Base-by-base conservation (phyloP, 2,329 filamentous ascomycete genomes). In the Aotearoamyces nothofagi region DNA sequence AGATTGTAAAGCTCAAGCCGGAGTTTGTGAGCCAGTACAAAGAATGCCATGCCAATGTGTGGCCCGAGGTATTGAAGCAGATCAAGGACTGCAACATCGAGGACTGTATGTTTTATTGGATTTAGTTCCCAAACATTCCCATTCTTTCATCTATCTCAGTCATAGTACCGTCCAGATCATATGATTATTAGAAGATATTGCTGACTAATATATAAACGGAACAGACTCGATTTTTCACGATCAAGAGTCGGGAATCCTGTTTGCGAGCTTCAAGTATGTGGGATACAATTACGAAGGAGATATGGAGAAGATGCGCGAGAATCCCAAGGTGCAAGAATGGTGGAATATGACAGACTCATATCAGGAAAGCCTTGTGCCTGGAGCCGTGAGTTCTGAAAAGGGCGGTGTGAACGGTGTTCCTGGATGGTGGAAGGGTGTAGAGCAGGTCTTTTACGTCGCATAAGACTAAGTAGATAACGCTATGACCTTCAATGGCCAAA, bases 301-400 rank as follows among this genome's bases (percentile, higher is more conserved):
- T 45, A 86, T 87, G 81, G 64, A 69, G 50, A 63, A 60, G 36
- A 84, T 86, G 78, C 61, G 64, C 1, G 69, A 69, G 33, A 82
- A 84, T 41, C 64, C 69, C 1, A 75, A 74, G 45, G 76, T 86
- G 17, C 64, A 69, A 31, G 72, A 78, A 50, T 87, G 80, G 81
- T 87, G 79, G 79, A 58, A 57, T 33, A 76, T 86, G 71, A 86
- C 80, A 27, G 80, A 87, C 50, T 59, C 60, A 9, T 81, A 74
- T 60, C 80, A 86, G 54, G 74, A 71, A 51, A 64, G 60, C 24
- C 46, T 78, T 16, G 66, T 76, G 2, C 58, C 63, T 1, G 72
- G 69, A 0, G 70, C 69, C 2, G 61, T 56, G 41, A 63, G 60
- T 35, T 74, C 69, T 36, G 62, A 66, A 39, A 60, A 63, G 5